A percentile compares a stretch with the other conserved stretches of the same genome.
Conservation (phyloP, 345 rosid genomes). For the Geranium rotundifolium region DNA sequence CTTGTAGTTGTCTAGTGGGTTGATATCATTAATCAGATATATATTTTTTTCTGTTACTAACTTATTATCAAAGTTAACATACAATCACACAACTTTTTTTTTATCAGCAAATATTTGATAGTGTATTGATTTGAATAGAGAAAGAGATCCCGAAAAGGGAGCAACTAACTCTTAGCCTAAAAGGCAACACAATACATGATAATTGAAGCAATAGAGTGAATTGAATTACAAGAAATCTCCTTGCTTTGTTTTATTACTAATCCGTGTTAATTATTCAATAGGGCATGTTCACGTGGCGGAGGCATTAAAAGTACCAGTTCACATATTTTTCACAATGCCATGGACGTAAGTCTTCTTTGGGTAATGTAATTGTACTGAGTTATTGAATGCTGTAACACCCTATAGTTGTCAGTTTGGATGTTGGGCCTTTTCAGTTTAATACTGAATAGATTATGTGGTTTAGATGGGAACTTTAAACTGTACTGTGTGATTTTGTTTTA, state of each 20-base stretch:
- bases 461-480: slow-evolving; percentile 1
- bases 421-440: slow-evolving; percentile 13
- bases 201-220: too few species aligned
- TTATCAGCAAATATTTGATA: too few species aligned
- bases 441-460: slow-evolving; percentile 13
- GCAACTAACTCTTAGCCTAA: too few species aligned
- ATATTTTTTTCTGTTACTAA: too few species aligned
- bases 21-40: background rate
- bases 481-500: slow-evolving; percentile 11
- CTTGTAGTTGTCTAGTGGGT: background rate
- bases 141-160: too few species aligned
- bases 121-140: too few species aligned
- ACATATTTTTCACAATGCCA: slow-evolving; percentile 99
- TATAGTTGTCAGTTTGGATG: slow-evolving; percentile 10
- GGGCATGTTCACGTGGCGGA: slow-evolving; percentile 99
- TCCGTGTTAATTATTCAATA: slow-evolving; percentile 24
- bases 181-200: too few species aligned
- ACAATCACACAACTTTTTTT: too few species aligned
- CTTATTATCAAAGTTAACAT: too few species aligned
- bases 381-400: slow-evolving; percentile 2
- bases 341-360: slow-evolving; percentile 94
- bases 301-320: slow-evolving; percentile 76
- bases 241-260: slow-evolving; percentile 5
- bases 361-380: slow-evolving; percentile 31
- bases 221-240: too few species aligned